Evolutionary conservation across 2,329 filamentous ascomycete genomes (phyloP).

Genomic region (Alternaria sp.): DNA sequence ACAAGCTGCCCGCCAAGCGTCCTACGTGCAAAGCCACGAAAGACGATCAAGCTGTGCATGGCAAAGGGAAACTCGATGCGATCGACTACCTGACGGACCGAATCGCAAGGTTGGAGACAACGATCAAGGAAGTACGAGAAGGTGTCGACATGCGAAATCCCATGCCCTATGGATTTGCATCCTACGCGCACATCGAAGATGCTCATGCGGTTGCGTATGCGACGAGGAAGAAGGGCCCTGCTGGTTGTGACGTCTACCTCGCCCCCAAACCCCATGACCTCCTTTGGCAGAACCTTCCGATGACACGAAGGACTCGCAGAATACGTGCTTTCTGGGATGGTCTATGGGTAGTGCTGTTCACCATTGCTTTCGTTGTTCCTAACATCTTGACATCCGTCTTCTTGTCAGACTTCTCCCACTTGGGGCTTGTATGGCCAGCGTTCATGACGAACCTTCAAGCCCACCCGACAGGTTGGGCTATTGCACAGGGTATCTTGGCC

Average conservation of each 20-base stretch:
- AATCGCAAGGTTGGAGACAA: constrained; percentile 80
- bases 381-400: constrained; percentile 96
- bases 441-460: constrained; percentile 73
- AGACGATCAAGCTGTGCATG: constrained; percentile 71
- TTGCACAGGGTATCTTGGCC: constrained; percentile 90
- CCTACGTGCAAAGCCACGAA: constrained; percentile 82
- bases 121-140: constrained; percentile 83
- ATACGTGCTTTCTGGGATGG: constrained; percentile 81
- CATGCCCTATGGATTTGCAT: constrained; percentile 92
- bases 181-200: constrained; percentile 85
- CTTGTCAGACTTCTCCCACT: constrained; percentile 82
- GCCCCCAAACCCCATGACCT: constrained; percentile 90
- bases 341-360: constrained; percentile 82
- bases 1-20: constrained; percentile 76
- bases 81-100: constrained; percentile 91
- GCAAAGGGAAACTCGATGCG: constrained; percentile 83
- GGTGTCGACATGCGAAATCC: constrained; percentile 89
- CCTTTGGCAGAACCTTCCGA: constrained; percentile 91
- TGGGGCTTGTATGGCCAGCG: constrained; percentile 80
- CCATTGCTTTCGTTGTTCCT: constrained; percentile 84
- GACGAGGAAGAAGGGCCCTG: constrained; percentile 79
- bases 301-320: constrained; percentile 72
- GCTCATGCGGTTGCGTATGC: constrained; percentile 84
- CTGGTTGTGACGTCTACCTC: constrained; percentile 77
- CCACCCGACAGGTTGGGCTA: constrained; percentile 77